Evolutionary conservation across 2,329 filamentous ascomycete species (phyloP).

Genomic region (Aspergillus texensis): DNA sequence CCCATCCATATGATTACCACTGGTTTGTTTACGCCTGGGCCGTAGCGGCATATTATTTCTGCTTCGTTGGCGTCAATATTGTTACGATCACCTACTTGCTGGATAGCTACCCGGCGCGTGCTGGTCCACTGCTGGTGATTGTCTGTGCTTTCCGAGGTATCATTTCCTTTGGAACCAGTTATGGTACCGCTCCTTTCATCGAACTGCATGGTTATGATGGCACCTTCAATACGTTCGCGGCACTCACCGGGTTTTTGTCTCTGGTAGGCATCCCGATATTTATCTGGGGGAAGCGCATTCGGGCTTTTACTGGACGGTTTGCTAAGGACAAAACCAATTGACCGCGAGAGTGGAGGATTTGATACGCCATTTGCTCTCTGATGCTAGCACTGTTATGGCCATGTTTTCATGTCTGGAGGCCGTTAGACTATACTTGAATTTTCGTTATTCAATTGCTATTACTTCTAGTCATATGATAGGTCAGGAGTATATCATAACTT

Average conservation of each 20-base stretch:
- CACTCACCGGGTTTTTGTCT: conserved; percentile 33
- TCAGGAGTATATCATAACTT: too few species aligned
- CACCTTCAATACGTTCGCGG: conserved; percentile 36
- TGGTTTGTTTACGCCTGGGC: conserved; percentile 29
- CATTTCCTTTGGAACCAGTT: conserved; percentile 48
- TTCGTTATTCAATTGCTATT: neutral
- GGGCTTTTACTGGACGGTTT: conserved; percentile 26
- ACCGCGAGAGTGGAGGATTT: neutral
- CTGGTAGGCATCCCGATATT: conserved; percentile 34
- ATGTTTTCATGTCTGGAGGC: neutral
- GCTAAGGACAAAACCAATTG: conserved; percentile 7
- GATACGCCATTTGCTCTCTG: neutral
- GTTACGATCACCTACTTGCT: conserved; percentile 49
- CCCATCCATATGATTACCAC: conserved; percentile 34
- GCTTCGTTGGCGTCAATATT: conserved; percentile 45
- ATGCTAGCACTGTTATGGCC: too few species aligned
- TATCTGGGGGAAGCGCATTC: conserved; percentile 37
- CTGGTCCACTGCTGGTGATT: conserved; percentile 48
- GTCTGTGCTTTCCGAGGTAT: conserved; percentile 52
- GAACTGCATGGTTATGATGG: conserved; percentile 35
- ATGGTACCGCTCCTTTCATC: conserved; percentile 37
- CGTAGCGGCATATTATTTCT: conserved; percentile 29
- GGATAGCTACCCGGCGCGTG: conserved; percentile 48
- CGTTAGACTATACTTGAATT: neutral
- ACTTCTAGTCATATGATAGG: neutral